Percentiles rank a stretch among this genome's conserved stretches.
These are phyloP conservation scores for Wickerhamiella parazyma DNA, from an alignment of 805 yeast species.

Conservation along the genomic window DNA sequence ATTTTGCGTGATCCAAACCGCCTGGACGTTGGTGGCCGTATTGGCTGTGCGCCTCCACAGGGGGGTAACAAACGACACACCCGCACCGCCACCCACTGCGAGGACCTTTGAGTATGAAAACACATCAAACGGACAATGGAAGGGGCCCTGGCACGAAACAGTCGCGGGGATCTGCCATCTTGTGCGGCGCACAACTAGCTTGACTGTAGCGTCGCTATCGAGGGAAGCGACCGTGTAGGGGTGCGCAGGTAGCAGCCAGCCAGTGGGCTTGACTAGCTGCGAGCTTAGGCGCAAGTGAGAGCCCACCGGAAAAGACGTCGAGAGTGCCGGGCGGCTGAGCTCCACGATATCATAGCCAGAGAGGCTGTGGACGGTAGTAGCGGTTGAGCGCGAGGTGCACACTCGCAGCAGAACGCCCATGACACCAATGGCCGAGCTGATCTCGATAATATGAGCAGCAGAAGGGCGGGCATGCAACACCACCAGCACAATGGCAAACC, in stretches of 20 bases:
- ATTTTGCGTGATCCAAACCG: constrained; percentile 11
- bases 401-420: constrained; percentile 47
- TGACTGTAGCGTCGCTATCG: constrained; percentile 30
- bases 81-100: constrained; percentile 20
- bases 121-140: constrained; percentile 20
- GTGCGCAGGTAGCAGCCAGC: constrained; percentile 32
- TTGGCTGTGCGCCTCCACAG: constrained; percentile 1
- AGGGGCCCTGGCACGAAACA: constrained; percentile 31
- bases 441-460: constrained; percentile 40
- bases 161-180: constrained; percentile 22
- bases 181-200: constrained; percentile 28
- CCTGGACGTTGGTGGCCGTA: constrained; percentile 1
- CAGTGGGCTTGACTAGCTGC: constrained; percentile 20
- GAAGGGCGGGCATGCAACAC: constrained; percentile 76
- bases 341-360: constrained; percentile 34
- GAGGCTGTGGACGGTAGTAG: constrained; percentile 25
- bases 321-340: constrained; percentile 24
- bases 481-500: constrained; percentile 47
- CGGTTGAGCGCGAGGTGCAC: constrained; percentile 14
- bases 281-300: constrained; percentile 31
- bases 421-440: constrained; percentile 38
- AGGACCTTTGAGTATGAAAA: constrained; percentile 10
- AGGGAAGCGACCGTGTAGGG: constrained; percentile 38
- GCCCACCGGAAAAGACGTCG: constrained; percentile 30
- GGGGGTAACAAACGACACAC: constrained; percentile 16